Conservation (phyloP, 805 yeast species). For the Saturnispora gosingensis region DNA sequence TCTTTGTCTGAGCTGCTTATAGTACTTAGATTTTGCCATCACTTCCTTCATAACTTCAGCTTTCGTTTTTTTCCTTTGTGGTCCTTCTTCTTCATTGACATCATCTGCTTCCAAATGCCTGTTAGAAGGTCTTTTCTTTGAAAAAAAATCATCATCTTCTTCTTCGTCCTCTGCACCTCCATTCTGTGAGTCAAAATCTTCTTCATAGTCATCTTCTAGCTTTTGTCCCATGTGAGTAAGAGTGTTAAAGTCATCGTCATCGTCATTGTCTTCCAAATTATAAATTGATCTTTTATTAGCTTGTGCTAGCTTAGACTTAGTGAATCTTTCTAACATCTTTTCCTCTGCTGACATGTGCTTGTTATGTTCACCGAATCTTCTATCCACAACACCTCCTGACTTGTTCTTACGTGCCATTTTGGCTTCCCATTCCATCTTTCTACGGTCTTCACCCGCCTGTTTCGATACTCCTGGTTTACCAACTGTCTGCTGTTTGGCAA, state of each 20-base stretch:
- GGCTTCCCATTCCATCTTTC: conserved; percentile 54
- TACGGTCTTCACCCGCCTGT: conserved; percentile 56
- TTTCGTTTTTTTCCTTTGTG: conserved; percentile 61
- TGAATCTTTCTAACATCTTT: conserved; percentile 90
- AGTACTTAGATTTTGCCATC: conserved; percentile 71
- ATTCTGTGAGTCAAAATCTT: conserved; percentile 20
- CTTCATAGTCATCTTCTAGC: conserved; percentile 49
- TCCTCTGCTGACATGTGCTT: conserved; percentile 70
- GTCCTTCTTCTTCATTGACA: conserved; percentile 28
- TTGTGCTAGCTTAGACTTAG: conserved; percentile 69
- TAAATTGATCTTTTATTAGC: conserved; percentile 51
- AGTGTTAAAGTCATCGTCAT: conserved; percentile 50
- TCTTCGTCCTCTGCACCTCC: conserved; percentile 21
- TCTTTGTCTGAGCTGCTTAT: conserved; percentile 67
- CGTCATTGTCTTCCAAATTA: conserved; percentile 61
- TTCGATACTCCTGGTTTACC: conserved; percentile 66
- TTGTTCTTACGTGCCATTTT: conserved; percentile 56
- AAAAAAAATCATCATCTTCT: conserved; percentile 27
- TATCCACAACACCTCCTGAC: conserved; percentile 72
- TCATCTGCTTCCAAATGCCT: conserved; percentile 21
- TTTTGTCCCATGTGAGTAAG: conserved; percentile 49
- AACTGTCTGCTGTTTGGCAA: conserved; percentile 38
- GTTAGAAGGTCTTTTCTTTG: conserved; percentile 27
- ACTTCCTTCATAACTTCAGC: conserved; percentile 82
- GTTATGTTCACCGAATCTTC: conserved; percentile 88